phyloP scores from a whole-genome alignment of 345 rosid species.

The Brassica carinata region DNA sequence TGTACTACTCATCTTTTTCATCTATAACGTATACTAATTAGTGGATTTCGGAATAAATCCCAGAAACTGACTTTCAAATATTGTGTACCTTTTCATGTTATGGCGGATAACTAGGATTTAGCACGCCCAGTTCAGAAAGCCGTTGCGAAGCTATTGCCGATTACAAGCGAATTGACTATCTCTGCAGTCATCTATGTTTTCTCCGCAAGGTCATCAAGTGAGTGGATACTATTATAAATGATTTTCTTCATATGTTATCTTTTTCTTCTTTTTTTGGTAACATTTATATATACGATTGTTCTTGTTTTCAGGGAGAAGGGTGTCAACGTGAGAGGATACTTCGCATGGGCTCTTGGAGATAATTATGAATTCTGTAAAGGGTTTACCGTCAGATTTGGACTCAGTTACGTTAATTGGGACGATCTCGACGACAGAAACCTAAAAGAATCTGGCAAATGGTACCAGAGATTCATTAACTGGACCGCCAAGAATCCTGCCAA shows the following conservation, averaged over 20 bases:
- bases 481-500: background rate
- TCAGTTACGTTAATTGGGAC: background rate
- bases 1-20: background rate
- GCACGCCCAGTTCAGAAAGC: background rate
- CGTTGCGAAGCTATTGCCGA: background rate
- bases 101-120: background rate
- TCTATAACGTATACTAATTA: background rate
- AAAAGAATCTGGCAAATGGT: background rate
- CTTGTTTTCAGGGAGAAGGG: background rate
- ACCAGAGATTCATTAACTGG: background rate
- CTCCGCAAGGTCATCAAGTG: background rate
- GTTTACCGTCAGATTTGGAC: background rate
- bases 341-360: background rate
- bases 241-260: background rate
- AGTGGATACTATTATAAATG: background rate
- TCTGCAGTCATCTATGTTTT: background rate
- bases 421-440: background rate
- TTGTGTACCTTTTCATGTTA: background rate
- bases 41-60: background rate
- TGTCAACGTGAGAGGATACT: constrained; percentile 3
- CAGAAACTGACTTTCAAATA: background rate
- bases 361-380: background rate
- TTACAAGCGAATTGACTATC: background rate
- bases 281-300: background rate
- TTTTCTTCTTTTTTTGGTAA: background rate